Evolutionary conservation across 176 grass and related monocot species (phyloP), one percentile per base, ranked within the genome.

Genomic region (Tuctoria greenei): DNA sequence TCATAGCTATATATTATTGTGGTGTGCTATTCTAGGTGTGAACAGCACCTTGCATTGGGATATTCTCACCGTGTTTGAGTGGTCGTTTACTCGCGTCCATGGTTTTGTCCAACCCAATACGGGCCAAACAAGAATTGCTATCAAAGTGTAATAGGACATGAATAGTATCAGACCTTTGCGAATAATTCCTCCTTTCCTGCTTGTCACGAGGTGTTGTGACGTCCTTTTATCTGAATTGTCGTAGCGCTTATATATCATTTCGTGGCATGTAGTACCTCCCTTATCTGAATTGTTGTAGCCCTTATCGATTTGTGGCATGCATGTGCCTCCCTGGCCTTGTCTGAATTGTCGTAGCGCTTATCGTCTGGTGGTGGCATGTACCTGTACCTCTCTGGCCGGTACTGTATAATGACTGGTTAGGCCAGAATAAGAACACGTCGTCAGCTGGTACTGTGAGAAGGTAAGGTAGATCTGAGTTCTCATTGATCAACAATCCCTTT

Each of bases 11-110:
- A 16, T 31, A 31, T 31, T 64, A 54, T 54, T 54, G 6, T 9
- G 26, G 6, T 9, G 26, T 71, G 41, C 13, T 74, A 27, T 76
- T 46, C 37, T 64, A 80, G 39, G 81, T 88, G 76, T 88, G 81
- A 84, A 76, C 25, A 61, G 37, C 55, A 49, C 12, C 21, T 31
- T 7, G 21, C 0, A 14, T 50, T 80, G 57, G 4, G 55, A 75
- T 80, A 80, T 84, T 76, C 76, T 64, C 65, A 64, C 74, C 64
- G 63, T 80, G 81, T 71, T 63, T 38, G 64, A 34, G 69, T 34
- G 70, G 75, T 79, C 35, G 43, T 69, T 45, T 69, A 2, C 61
- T 63, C 4, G 25, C 25, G 36, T 43, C 67, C 82, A 55, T 57
- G 45, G 71, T 14, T 58, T 84, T 10, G 63, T 34, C 46, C 43